Evolutionary conservation across 768 basidiomycete genomes (phyloP), one percentile per base, ranked within the genome.

Genomic region (Lanmaoa rubissima): DNA sequence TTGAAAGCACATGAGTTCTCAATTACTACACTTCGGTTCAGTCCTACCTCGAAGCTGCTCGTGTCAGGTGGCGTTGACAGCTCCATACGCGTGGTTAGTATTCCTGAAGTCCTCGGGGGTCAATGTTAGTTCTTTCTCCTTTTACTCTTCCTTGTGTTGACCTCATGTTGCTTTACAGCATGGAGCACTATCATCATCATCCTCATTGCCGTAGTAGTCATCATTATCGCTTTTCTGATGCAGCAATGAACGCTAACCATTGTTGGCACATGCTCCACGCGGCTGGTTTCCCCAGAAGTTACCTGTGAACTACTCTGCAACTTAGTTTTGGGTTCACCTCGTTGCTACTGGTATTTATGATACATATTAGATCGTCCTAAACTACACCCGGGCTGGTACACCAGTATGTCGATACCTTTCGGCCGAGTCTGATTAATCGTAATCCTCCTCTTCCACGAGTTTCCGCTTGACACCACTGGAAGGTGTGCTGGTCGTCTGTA

Each of bases 1-100:
- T 77, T 98, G 55, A 92, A 91, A 72, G 91, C 97, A 0, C 96
- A 98, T 71, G 94, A 95, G 57, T 94, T 98, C 71, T 91, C 97
- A 5, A 84, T 92, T 6, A 98, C 97, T 1, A 85, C 90, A 5
- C 73, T 99, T 53, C 83, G 82, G 56, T 99, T 99, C 79, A 96
- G 89, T 68, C 88, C 94, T 2, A 78, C 84, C 7, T 86, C 88
- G 13, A 83, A 79, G n/a, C 61, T 95, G 13, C 79, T 99, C 4
- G 82, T 95, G 19, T 92, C 92, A 6, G 95, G 90, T 17, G 94
- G 94, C 63, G 90, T 92, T 9, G 96, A 98, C 74, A 94, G 91
- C 69, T 84, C 88, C 2, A 75, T 98, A 19, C 83, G 95, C 31
- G 76, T 94, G 42, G 82, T 95, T 32, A 78, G 76, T n/a, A 82